These are phyloP conservation scores for Amanita molliuscula DNA, from an alignment of 768 basidiomycete species.

Conservation along the genomic window DNA sequence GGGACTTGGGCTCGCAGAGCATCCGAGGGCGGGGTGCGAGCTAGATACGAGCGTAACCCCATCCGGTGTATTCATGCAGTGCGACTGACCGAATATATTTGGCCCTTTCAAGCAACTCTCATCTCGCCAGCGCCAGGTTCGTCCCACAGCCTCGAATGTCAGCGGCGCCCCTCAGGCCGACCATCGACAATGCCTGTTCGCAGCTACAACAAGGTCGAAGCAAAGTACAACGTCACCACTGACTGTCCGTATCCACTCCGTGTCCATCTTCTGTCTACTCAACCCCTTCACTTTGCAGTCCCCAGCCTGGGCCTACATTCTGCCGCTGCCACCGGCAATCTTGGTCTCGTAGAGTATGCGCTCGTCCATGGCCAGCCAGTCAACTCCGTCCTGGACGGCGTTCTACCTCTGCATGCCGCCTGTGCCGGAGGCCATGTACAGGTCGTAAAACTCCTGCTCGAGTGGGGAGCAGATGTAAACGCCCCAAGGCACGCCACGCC, in stretches of 20 bases:
- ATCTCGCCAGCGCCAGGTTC: slow-evolving; percentile 3
- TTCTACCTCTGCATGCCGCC: slow-evolving; percentile 94
- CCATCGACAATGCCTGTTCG: slow-evolving; percentile 36
- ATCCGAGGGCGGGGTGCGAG: not conserved
- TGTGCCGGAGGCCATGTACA: slow-evolving; percentile 83
- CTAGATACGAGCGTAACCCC: not conserved
- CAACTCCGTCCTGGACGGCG: slow-evolving; percentile 92
- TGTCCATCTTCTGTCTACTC: slow-evolving; percentile 1
- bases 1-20: slow-evolving; percentile 1
- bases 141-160: slow-evolving; percentile 6
- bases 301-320: slow-evolving; percentile 70
- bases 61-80: not conserved
- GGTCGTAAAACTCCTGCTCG: slow-evolving; percentile 83
- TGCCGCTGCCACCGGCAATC: slow-evolving; percentile 76
- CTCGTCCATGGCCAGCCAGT: slow-evolving; percentile 91
- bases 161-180: slow-evolving; percentile 10
- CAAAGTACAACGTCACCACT: slow-evolving; percentile 48
- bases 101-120: slow-evolving; percentile 3
- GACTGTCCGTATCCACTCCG: slow-evolving; percentile 30
- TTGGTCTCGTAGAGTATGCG: slow-evolving; percentile 89
- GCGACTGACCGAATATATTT: not conserved
- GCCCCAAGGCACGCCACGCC: slow-evolving; percentile 62
- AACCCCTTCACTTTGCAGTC: slow-evolving; percentile 28
- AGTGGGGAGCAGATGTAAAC: slow-evolving; percentile 96
- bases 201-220: slow-evolving; percentile 36